Base-by-base conservation (phyloP, 306 rosid species). In the Pachyrhizus erosus region DNA sequence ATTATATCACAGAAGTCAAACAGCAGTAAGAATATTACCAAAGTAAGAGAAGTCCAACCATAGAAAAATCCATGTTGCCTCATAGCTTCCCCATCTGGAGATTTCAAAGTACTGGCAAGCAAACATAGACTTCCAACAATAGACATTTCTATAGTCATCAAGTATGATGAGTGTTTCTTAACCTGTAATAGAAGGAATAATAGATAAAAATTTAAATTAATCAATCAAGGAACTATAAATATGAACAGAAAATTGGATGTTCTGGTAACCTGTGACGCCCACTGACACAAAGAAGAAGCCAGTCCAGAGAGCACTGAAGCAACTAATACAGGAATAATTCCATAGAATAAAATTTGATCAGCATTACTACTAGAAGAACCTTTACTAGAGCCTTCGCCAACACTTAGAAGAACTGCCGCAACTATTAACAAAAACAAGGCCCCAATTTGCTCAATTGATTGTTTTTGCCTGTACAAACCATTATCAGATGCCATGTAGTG, bases 111-210 rank as follows among this genome's bases (percentile, higher is more conserved):
- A 80, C 98, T 92, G 73, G 75, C 85, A 84, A 90, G 87, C 84
- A 96, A 70, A 86, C 98, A 96, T 55, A 93, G 79, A 85, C 96
- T 87, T 82, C 96, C 97, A 88, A 93, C 99, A 34, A 96, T 34
- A 23, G 98, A 96, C 99, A 96, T 96, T 81, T 96, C 99, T 75
- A 96, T 73, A 21, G 98, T 96, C 99, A 96, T 96, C 87, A 96
- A 87, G 87, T 96, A 96, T 20, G 99, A 92, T 0, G 99, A 93
- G 86, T 90, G 99, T 79, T 89, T 93, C 91, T 93, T 96, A 82
- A 96, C 99, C 99, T 93, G 90, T 20, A 74, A 88, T 11, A 78
- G 64, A 80, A 85, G 80, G 64, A 74, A 80, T 17, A 31, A 48
- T 29, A 46, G 65, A 84, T 21, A 48, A 78, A 75, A 5, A 83